Base-by-base conservation (phyloP, 306 rosid genomes). In the Urtica urens region DNA sequence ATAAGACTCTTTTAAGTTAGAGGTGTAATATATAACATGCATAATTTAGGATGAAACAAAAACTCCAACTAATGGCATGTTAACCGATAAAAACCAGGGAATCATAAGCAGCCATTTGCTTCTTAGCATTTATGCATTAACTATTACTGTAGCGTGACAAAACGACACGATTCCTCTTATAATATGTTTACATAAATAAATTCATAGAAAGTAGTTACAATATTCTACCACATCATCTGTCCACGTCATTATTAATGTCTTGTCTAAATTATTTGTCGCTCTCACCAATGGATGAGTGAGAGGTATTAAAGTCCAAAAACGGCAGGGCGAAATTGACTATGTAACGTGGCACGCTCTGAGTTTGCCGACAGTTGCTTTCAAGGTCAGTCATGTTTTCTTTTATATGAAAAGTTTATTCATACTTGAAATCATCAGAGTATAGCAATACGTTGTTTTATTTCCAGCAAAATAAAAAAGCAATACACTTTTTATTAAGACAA, bases 301-400 rank as follows among this genome's bases (percentile, higher is more conserved):
- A 55, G 57, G 19, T 38, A 23, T 55, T 53, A 41, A 24, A 6
- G 19, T 15, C 23, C 12, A 37, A 29, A 27, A 12, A 10, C 23
- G 14, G 8, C 37, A 13, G 47, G 20, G 26, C 0, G 23, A 38
- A 16, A 34, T 17, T 1, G 24, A 15, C 16, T 6, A 15, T 4
- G 14, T 21, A 29, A 51, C 62, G 75, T 58, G 71, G 59, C 37
- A 6, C 21, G 0, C n/a, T 8, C 5, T 15, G 38, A 14, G 30
- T 21, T 2, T 58, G 75, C 75, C 75, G 75, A 70, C 75, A 58
- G 67, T 70, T 70, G 70, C 33, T 50, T 7, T 70, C 67, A 13
- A 5, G 17, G 19, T 17, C 38, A 14, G 19, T 7, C 14, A 3
- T 8, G 1, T 48, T 3, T 26, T 5, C 7, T 1, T 46, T 23